A percentile compares a stretch with the other conserved stretches of the same genome.
Conservation (phyloP, 140 eudicot genomes). For the Ambrosia hybrid region DNA sequence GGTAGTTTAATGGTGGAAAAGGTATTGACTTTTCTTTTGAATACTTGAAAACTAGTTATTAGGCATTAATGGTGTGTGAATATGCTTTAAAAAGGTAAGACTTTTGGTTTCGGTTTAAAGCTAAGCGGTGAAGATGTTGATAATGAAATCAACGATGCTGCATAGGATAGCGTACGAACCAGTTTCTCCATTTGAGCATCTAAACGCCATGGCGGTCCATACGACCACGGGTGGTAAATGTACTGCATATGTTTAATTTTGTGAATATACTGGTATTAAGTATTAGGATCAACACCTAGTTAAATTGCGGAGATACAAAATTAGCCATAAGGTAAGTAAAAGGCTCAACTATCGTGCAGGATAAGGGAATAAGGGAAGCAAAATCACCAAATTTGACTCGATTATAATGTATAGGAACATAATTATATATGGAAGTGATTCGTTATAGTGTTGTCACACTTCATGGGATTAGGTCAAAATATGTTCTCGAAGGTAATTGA, state of each 20-base stretch:
- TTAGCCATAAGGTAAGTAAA: background rate
- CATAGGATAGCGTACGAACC: too few species aligned
- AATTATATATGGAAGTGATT: constrained; percentile 14
- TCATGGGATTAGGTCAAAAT: constrained; percentile 58
- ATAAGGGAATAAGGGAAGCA: background rate
- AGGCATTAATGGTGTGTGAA: too few species aligned
- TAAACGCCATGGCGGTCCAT: constrained; percentile 43
- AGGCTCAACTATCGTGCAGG: background rate
- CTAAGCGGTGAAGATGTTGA: too few species aligned
- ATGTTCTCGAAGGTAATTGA: constrained; percentile 84
- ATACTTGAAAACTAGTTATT: too few species aligned
- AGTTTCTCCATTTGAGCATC: too few species aligned
- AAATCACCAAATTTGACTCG: background rate
- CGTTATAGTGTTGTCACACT: constrained; percentile 15
- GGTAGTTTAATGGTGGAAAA: too few species aligned
- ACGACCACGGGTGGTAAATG: constrained; percentile 54
- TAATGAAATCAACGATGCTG: too few species aligned
- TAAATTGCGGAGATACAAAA: background rate
- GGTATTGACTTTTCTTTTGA: too few species aligned
- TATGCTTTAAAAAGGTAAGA: too few species aligned
- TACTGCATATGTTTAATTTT: background rate
- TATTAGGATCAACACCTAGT: background rate
- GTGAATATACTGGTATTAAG: too few species aligned
- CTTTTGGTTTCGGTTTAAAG: too few species aligned
- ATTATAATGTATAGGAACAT: constrained; percentile 11